Conservation (phyloP, 176 grass and related monocot genomes). For the Pontederia paniculata region DNA sequence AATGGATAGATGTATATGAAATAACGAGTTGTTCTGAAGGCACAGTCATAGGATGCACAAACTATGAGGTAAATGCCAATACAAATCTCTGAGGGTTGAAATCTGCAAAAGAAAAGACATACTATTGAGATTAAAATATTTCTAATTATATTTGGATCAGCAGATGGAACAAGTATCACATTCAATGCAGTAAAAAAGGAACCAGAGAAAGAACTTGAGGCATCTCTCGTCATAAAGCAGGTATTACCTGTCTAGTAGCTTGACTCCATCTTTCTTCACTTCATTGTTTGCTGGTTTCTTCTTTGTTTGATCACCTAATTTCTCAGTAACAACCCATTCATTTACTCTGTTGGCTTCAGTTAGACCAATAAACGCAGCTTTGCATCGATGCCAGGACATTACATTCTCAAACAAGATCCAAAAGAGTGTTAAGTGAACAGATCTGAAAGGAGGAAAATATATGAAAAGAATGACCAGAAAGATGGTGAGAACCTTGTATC, state of each 20-base stretch:
- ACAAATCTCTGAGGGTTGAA: conserved; percentile 50
- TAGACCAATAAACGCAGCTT: conserved; percentile 63
- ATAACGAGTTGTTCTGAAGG: conserved; percentile 44
- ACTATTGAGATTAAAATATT: neutral
- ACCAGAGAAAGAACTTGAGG: neutral
- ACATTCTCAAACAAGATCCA: conserved; percentile 91
- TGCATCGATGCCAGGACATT: conserved; percentile 71
- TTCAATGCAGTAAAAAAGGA: too few species aligned
- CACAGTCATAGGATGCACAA: conserved; percentile 53
- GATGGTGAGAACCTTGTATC: too few species aligned
- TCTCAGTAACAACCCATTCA: conserved; percentile 82
- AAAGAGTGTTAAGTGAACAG: conserved; percentile 77
- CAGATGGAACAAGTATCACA: too few species aligned
- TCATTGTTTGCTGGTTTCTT: conserved; percentile 32
- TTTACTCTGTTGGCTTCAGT: conserved; percentile 64
- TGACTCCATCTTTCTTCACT: conserved; percentile 36
- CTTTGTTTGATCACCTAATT: conserved; percentile 50
- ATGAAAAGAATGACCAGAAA: too few species aligned
- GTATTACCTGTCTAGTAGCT: conserved; percentile 64
- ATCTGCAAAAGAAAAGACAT: conserved; percentile 25
- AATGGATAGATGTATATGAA: conserved; percentile 79
- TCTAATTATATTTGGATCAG: too few species aligned
- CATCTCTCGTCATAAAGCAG: neutral
- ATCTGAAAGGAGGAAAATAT: conserved; percentile 21
- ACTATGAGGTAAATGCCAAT: conserved; percentile 47